These are phyloP conservation scores for Alternaria conjuncta DNA, from an alignment of 2,329 filamentous ascomycete species.

Conservation along the genomic window DNA sequence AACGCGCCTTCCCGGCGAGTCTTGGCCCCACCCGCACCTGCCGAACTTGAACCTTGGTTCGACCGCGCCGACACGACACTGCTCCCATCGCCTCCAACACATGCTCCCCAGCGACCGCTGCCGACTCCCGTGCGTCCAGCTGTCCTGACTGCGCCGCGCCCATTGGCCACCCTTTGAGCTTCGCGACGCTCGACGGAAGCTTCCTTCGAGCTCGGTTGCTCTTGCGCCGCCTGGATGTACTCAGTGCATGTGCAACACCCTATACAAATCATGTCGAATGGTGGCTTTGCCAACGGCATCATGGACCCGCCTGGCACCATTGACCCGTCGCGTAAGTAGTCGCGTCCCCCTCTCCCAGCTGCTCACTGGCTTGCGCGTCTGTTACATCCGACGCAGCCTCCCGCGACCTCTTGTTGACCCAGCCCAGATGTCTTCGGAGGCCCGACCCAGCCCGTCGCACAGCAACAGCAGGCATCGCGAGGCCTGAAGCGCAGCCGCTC, in stretches of 20 bases:
- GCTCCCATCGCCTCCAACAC: slow-evolving; percentile 8
- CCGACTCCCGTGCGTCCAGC: slow-evolving; percentile 21
- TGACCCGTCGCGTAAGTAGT: slow-evolving; percentile 42
- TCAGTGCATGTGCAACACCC: slow-evolving; percentile 45
- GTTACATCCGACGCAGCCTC: slow-evolving; percentile 44
- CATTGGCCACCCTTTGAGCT: slow-evolving; percentile 30
- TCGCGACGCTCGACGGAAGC: slow-evolving; percentile 23
- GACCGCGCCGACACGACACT: slow-evolving; percentile 8
- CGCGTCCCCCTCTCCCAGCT: slow-evolving; percentile 1
- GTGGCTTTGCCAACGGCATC: slow-evolving; percentile 49
- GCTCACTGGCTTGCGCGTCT: slow-evolving; percentile 21
- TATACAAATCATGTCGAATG: slow-evolving; percentile 48
- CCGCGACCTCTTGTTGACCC: slow-evolving; percentile 33
- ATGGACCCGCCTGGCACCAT: slow-evolving; percentile 52
- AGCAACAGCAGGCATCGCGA: slow-evolving; percentile 38
- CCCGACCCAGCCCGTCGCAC: slow-evolving; percentile 39
- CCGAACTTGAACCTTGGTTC: slow-evolving; percentile 14
- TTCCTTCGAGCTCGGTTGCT: slow-evolving; percentile 41
- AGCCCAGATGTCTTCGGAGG: slow-evolving; percentile 34
- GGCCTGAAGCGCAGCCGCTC: slow-evolving; percentile 52
- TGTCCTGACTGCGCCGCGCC: slow-evolving; percentile 16
- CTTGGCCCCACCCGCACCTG: slow-evolving; percentile 13
- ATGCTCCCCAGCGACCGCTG: slow-evolving; percentile 7
- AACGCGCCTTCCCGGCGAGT: slow-evolving; percentile 12
- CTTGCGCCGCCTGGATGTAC: slow-evolving; percentile 50